Percentiles rank a stretch among this genome's conserved stretches.
Evolutionary conservation across 2,329 filamentous ascomycete genomes (phyloP).

Genomic region (Clathrospora elynae): DNA sequence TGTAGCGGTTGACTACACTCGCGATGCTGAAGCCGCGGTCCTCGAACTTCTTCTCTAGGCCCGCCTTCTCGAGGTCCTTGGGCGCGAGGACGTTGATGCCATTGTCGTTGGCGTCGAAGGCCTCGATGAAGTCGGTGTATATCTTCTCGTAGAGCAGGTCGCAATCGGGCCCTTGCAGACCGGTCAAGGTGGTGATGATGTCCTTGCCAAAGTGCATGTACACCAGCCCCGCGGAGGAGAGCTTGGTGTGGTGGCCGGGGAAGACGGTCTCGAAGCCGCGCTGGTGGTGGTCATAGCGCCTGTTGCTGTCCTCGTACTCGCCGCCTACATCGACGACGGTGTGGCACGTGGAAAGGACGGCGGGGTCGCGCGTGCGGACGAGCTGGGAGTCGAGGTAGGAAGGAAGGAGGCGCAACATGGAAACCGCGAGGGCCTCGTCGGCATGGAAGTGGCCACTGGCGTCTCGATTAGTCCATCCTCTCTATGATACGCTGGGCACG

Average conservation of each 20-base stretch:
- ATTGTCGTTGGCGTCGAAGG: constrained; percentile 97
- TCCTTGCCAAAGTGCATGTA: constrained; percentile 93
- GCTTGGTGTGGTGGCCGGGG: constrained; percentile 81
- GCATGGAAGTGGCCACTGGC: constrained; percentile 91
- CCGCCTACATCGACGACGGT: constrained; percentile 98
- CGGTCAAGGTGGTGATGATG: constrained; percentile 73
- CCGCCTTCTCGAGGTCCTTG: constrained; percentile 68
- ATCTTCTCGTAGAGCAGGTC: constrained; percentile 82
- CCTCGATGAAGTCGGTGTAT: constrained; percentile 92
- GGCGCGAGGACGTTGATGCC: constrained; percentile 84
- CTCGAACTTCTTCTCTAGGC: constrained; percentile 80
- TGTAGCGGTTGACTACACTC: constrained; percentile 83
- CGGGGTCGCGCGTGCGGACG: constrained; percentile 84
- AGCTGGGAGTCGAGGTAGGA: constrained; percentile 75
- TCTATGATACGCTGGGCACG: constrained; percentile 1
- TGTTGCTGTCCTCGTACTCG: constrained; percentile 76
- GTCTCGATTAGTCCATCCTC: background rate
- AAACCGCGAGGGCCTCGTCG: constrained; percentile 94
- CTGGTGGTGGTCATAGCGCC: constrained; percentile 97
- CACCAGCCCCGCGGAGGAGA: constrained; percentile 90
- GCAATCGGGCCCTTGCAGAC: constrained; percentile 68
- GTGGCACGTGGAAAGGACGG: constrained; percentile 78
- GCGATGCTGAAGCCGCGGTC: constrained; percentile 83
- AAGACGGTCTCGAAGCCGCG: constrained; percentile 86
- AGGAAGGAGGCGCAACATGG: constrained; percentile 90